A percentile compares a stretch with the other conserved stretches of the same genome.
phyloP scores from a whole-genome alignment of 495 filamentous ascomycete species.

The Aspergillus nanangensis region DNA sequence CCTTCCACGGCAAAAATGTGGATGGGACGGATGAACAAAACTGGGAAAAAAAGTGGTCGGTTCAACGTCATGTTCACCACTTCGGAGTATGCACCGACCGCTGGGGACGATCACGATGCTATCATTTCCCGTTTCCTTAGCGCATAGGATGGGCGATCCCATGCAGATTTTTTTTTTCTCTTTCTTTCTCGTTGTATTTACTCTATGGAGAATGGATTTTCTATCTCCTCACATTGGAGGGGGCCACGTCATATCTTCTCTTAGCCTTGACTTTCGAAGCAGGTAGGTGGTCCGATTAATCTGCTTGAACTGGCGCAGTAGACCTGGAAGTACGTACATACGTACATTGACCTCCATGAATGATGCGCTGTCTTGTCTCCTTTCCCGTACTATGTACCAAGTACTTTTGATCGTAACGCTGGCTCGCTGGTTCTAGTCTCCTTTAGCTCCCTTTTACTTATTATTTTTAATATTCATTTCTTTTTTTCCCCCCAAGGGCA shows the following conservation, averaged over 20 bases:
- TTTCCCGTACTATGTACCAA: no score
- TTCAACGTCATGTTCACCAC: conserved; percentile 2
- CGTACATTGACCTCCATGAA: no score
- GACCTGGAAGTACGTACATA: no score
- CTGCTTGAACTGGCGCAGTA: neutral
- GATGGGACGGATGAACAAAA: neutral
- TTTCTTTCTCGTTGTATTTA: conserved; percentile 9
- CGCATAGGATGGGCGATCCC: conserved; percentile 4
- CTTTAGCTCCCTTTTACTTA: no score
- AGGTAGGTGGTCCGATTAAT: no score
- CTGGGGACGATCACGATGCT: conserved; percentile 9
- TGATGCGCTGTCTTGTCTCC: no score
- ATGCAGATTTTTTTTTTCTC: conserved; percentile 1
- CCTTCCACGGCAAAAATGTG: neutral
- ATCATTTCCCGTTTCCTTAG: conserved; percentile 3
- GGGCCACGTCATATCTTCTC: conserved; percentile 8
- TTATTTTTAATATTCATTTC: no score
- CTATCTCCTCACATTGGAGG: neutral
- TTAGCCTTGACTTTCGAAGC: no score
- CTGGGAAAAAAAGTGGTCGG: neutral
- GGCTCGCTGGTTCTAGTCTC: no score
- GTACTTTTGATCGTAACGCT: no score
- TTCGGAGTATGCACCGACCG: conserved; percentile 1
- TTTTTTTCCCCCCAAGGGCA: no score
- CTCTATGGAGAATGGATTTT: conserved; percentile 11